Percentiles rank a stretch among this genome's conserved stretches.
phyloP scores from a whole-genome alignment of 2,329 filamentous ascomycete genomes.

The Beauveria bassiana region DNA sequence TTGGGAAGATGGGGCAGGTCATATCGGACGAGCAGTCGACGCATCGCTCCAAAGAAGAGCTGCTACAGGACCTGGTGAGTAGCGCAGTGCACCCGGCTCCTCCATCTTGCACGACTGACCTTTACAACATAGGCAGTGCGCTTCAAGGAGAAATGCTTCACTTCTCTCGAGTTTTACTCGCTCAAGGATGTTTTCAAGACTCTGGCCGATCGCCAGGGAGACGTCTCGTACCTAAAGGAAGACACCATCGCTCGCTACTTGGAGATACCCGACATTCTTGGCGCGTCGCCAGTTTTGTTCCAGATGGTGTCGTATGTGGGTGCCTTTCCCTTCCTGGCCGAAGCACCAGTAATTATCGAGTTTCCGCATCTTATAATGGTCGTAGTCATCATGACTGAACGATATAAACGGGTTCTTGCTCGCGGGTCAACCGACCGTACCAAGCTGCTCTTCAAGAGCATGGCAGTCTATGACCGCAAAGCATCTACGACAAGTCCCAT shows the following conservation, averaged over 20 bases:
- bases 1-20: slow-evolving; percentile 42
- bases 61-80: slow-evolving; percentile 44
- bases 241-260: slow-evolving; percentile 64
- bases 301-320: slow-evolving; percentile 65
- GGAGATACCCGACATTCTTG: slow-evolving; percentile 63
- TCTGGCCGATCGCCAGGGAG: slow-evolving; percentile 57
- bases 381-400: slow-evolving; percentile 63
- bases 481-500: slow-evolving; percentile 26
- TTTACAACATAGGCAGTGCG: slow-evolving; percentile 39
- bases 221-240: slow-evolving; percentile 57
- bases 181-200: slow-evolving; percentile 66
- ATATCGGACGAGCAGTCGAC: slow-evolving; percentile 38
- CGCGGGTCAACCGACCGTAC: slow-evolving; percentile 49
- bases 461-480: slow-evolving; percentile 63
- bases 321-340: slow-evolving; percentile 64
- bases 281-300: slow-evolving; percentile 60
- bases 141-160: slow-evolving; percentile 65
- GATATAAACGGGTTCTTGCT: slow-evolving; percentile 56
- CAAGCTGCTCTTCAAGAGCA: slow-evolving; percentile 61
- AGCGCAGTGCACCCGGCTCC: not conserved
- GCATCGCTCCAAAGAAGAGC: slow-evolving; percentile 42
- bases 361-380: slow-evolving; percentile 65
- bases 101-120: not conserved
- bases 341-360: slow-evolving; percentile 62
- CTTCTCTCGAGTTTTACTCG: slow-evolving; percentile 63